Conservation (phyloP, 2,329 filamentous ascomycete species). For the Epichloe coenophiala region DNA sequence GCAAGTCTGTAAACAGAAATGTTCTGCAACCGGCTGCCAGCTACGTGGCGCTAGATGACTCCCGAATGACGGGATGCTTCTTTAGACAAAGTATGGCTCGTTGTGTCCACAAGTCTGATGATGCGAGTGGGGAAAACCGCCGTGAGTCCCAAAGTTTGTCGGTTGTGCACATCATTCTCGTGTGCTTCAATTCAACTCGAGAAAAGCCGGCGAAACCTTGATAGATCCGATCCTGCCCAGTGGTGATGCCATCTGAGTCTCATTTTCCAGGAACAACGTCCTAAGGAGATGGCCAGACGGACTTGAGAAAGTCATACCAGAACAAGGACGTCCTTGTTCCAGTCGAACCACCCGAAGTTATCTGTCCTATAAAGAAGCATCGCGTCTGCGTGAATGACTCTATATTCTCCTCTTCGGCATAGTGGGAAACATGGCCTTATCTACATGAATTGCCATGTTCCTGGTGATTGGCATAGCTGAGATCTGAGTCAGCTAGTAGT, state of each 20-base stretch:
- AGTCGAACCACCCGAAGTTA: neutral
- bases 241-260: neutral
- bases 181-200: neutral
- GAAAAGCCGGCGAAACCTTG: neutral
- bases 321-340: neutral
- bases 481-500: neutral
- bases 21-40: conserved; percentile 1
- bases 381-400: no score
- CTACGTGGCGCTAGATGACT: neutral
- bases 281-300: neutral
- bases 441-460: neutral
- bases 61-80: neutral
- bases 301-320: neutral
- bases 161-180: neutral
- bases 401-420: neutral
- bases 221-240: neutral
- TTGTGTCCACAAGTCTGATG: neutral
- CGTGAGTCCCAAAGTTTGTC: neutral
- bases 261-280: no score
- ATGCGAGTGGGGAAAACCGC: neutral
- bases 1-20: neutral
- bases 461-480: neutral
- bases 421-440: neutral
- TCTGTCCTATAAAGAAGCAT: neutral
- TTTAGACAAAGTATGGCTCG: neutral